Conservation (phyloP, 1,139 yeast species). For the Saccharomyces hybrid region DNA sequence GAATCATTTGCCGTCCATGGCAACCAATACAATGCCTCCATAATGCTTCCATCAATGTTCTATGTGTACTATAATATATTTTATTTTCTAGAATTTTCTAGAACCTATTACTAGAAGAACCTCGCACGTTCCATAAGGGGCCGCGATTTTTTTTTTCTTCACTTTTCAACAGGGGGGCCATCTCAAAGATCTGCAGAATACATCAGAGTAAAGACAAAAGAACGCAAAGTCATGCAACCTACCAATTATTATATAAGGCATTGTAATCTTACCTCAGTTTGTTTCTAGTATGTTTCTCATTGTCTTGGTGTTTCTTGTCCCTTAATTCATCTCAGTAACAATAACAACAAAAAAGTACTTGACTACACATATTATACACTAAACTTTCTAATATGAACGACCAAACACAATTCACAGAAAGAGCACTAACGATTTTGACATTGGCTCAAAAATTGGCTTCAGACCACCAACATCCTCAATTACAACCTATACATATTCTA, state of each 20-base stretch:
- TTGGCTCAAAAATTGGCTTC: constrained; percentile 75
- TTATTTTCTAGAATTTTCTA: background rate
- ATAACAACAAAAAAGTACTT: background rate
- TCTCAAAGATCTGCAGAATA: background rate
- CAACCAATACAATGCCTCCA: no score
- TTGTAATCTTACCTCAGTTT: background rate
- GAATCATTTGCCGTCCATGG: background rate
- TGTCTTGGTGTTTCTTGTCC: background rate
- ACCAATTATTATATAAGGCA: background rate
- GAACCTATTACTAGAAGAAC: background rate
- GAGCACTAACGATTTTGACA: constrained; percentile 75
- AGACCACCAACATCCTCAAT: constrained; percentile 75
- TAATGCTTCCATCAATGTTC: background rate
- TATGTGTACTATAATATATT: background rate
- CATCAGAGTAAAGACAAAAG: background rate
- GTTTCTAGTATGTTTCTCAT: background rate
- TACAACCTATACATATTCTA: constrained; percentile 77
- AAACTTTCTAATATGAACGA: constrained; percentile 34
- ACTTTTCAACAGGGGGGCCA: background rate
- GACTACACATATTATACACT: background rate
- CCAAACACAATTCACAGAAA: constrained; percentile 82
- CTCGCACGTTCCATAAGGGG: background rate
- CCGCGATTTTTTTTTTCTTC: background rate
- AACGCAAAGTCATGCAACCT: constrained; percentile 1
- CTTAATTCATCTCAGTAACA: background rate